Percentiles rank a stretch among this genome's conserved stretches.
Conservation (phyloP, 805 yeast species). For the Yarrowia sp. region DNA sequence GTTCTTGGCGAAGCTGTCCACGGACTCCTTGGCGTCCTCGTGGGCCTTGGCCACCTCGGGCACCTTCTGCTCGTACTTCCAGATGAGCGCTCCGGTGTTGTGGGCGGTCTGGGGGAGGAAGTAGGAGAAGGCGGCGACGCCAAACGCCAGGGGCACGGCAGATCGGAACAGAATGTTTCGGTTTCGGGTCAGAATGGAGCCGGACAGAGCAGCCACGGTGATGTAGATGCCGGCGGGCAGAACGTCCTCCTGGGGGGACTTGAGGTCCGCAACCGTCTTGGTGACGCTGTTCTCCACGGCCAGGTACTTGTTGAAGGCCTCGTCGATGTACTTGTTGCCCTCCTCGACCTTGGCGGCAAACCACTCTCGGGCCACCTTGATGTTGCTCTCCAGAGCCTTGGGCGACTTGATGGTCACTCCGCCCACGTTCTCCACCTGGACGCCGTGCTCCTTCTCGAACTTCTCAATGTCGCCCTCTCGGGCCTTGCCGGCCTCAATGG, state of each 20-base stretch:
- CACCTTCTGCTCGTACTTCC: constrained; percentile 59
- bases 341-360: constrained; percentile 40
- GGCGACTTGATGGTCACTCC: constrained; percentile 60
- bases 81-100: constrained; percentile 56
- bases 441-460: constrained; percentile 29
- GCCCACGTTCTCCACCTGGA: constrained; percentile 43
- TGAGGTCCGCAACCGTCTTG: constrained; percentile 60
- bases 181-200: constrained; percentile 70
- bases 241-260: constrained; percentile 62
- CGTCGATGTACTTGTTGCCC: constrained; percentile 46
- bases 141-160: constrained; percentile 58
- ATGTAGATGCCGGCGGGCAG: constrained; percentile 71
- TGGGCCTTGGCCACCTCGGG: constrained; percentile 69
- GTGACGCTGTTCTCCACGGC: constrained; percentile 62
- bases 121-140: constrained; percentile 60
- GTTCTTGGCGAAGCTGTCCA: constrained; percentile 46
- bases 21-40: constrained; percentile 46
- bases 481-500: constrained; percentile 30
- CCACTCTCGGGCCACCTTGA: constrained; percentile 50
- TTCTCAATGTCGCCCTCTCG: constrained; percentile 25
- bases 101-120: constrained; percentile 71
- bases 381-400: constrained; percentile 46
- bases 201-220: constrained; percentile 65
- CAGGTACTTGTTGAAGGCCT: constrained; percentile 51
- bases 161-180: constrained; percentile 55